A percentile compares a stretch with the other conserved stretches of the same genome.
phyloP scores from a whole-genome alignment of 352 stramenopile genomes.

The Pythium chondricola region DNA sequence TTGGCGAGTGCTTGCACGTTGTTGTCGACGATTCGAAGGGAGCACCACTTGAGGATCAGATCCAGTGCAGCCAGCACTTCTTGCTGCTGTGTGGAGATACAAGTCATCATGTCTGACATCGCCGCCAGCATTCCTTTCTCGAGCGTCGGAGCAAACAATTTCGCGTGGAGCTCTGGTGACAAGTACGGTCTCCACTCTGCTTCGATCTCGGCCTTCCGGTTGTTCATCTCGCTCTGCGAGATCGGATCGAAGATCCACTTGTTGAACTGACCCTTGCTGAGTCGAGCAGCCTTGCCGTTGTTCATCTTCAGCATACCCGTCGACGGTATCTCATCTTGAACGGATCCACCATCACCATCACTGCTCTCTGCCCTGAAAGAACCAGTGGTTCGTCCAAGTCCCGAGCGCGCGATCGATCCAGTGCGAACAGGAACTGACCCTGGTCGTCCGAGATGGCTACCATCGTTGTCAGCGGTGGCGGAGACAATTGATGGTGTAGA shows the following conservation, averaged over 20 bases:
- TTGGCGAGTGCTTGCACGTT: constrained; percentile 84
- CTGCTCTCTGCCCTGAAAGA: constrained; percentile 21
- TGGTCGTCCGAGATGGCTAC: constrained; percentile 4
- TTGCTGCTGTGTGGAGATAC: constrained; percentile 50
- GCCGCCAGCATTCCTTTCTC: constrained; percentile 83
- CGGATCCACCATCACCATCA: constrained; percentile 7
- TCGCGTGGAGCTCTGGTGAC: constrained; percentile 56
- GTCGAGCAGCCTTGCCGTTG: constrained; percentile 41
- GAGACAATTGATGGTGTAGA: background rate
- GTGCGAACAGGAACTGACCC: constrained; percentile 12
- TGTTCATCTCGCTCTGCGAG: constrained; percentile 56
- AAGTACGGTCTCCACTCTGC: constrained; percentile 72
- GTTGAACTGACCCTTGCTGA: constrained; percentile 67
- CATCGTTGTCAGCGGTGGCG: background rate
- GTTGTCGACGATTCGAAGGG: constrained; percentile 81
- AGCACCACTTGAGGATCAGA: constrained; percentile 82
- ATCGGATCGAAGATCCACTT: constrained; percentile 83
- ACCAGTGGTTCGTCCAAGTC: constrained; percentile 12
- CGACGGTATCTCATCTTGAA: constrained; percentile 19
- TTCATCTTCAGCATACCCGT: constrained; percentile 55
- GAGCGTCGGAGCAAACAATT: constrained; percentile 70
- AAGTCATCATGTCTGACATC: constrained; percentile 67
- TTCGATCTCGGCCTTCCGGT: constrained; percentile 68
- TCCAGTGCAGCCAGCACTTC: constrained; percentile 69
- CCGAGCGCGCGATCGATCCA: constrained; percentile 1